phyloP scores from a whole-genome alignment of 2,329 filamentous ascomycete species.

The Cladophialophora psammophila region DNA sequence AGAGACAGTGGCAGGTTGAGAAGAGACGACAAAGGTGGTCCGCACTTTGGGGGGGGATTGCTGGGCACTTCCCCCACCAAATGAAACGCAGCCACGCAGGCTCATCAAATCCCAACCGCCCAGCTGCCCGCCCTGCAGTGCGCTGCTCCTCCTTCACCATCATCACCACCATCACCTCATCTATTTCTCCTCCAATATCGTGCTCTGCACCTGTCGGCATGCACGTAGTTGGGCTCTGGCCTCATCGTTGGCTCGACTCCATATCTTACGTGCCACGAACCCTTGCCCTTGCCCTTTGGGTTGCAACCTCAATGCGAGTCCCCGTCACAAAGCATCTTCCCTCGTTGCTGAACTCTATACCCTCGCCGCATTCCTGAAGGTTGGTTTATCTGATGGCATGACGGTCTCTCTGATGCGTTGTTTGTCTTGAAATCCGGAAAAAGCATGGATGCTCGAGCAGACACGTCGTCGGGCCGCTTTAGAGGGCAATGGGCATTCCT shows the following conservation, averaged over 20 bases:
- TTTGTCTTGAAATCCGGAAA: slow-evolving; percentile 26
- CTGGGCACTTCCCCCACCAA: not conserved
- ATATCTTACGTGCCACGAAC: slow-evolving; percentile 18
- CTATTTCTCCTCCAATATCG: slow-evolving; percentile 15
- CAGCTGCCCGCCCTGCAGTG: not conserved
- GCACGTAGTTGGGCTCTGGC: slow-evolving; percentile 19
- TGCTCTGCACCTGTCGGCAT: slow-evolving; percentile 12
- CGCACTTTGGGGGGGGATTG: not conserved
- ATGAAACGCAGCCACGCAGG: slow-evolving; percentile 21
- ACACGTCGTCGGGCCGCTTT: slow-evolving; percentile 41
- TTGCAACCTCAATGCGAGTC: slow-evolving; percentile 17
- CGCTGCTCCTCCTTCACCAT: slow-evolving; percentile 7
- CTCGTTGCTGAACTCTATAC: slow-evolving; percentile 12
- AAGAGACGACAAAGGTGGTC: too few relatives aligned
- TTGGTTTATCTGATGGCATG: slow-evolving; percentile 7
- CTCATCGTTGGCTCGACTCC: slow-evolving; percentile 6
- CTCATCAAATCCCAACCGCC: not conserved
- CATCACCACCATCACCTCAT: too few relatives aligned
- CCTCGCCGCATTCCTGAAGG: slow-evolving; percentile 15
- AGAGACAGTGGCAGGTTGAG: not conserved
- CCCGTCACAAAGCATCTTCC: slow-evolving; percentile 12
- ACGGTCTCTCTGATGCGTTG: slow-evolving; percentile 32
- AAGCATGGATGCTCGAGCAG: slow-evolving; percentile 36
- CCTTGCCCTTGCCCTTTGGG: slow-evolving; percentile 21
- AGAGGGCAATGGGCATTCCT: slow-evolving; percentile 41